phyloP scores from a whole-genome alignment of 2,329 filamentous ascomycete species.

The Neocucurbitaria cava region DNA sequence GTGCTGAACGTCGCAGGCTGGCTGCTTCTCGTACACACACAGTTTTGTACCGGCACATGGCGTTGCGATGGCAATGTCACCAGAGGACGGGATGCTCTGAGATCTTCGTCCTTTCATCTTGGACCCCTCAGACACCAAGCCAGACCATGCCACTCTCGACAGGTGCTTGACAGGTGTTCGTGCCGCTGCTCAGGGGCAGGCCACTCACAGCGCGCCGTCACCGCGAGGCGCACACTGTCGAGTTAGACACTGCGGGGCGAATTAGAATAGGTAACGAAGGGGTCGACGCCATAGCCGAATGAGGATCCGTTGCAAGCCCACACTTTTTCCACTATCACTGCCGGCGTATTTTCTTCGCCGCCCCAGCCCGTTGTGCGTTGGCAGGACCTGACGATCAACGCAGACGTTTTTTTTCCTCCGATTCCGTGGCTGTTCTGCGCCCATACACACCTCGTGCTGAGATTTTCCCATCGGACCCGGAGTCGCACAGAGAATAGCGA shows the following conservation, averaged over 20 bases:
- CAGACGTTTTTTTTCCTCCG: neutral
- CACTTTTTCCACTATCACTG: neutral
- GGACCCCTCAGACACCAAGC: conserved; percentile 4
- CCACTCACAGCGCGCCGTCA: conserved; percentile 10
- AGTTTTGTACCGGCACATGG: neutral
- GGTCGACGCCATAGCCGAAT: conserved; percentile 19
- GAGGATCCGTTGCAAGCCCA: neutral
- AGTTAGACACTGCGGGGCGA: neutral
- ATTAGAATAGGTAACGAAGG: neutral
- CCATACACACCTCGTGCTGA: neutral
- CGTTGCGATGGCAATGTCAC: conserved; percentile 23
- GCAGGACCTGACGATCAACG: neutral
- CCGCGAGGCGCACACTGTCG: neutral
- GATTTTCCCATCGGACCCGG: neutral
- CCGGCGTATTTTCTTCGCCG: neutral
- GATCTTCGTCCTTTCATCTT: conserved; percentile 32
- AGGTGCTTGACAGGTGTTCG: conserved; percentile 1
- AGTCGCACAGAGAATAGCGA: conserved; percentile 1
- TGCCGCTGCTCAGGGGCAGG: conserved; percentile 20
- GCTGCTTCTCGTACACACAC: too few species aligned
- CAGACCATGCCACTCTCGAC: conserved; percentile 8
- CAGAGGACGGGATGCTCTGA: conserved; percentile 15
- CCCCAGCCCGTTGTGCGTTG: neutral
- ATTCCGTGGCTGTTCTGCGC: neutral
- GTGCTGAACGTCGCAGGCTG: neutral